Conservation (phyloP, 176 grass and related monocot genomes). For the Oropetium thomaeum region DNA sequence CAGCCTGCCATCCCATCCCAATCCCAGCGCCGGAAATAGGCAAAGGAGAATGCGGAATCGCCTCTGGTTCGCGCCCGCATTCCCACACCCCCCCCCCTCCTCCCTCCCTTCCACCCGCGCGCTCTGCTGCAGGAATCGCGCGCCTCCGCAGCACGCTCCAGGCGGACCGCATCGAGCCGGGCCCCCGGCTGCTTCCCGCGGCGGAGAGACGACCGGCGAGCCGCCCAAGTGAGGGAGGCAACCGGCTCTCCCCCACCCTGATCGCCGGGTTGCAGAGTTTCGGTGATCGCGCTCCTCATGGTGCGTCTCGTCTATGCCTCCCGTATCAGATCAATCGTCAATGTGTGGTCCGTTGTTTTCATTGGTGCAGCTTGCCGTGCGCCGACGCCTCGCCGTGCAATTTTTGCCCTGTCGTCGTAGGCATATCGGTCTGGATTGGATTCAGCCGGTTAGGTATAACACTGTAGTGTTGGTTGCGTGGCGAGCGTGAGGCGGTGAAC, state of each 20-base stretch:
- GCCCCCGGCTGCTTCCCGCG: conserved; percentile 3
- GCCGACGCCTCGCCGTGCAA: neutral
- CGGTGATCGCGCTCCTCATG: conserved; percentile 27
- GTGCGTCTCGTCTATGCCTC: conserved; percentile 1
- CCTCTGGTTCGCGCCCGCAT: conserved; percentile 27
- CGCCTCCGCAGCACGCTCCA: conserved; percentile 25
- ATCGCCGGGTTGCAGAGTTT: neutral
- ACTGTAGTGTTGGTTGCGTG: neutral
- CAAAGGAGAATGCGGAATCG: conserved; percentile 18
- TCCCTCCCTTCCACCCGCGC: conserved; percentile 1
- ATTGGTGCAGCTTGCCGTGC: neutral
- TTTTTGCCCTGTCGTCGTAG: neutral
- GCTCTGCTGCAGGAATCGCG: conserved; percentile 29
- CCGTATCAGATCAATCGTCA: neutral
- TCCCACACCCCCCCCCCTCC: neutral
- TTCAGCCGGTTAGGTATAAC: neutral
- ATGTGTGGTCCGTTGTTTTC: neutral
- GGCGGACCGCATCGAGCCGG: neutral
- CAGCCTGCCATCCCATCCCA: neutral
- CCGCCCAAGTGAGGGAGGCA: conserved; percentile 19
- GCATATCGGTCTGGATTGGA: neutral
- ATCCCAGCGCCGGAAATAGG: conserved; percentile 42
- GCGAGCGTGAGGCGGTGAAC: neutral
- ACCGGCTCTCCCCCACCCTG: neutral
- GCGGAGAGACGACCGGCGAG: conserved; percentile 31